Percentiles rank a stretch among this genome's conserved stretches.
phyloP scores from a whole-genome alignment of 495 filamentous ascomycete genomes.

The Podospora comata region DNA sequence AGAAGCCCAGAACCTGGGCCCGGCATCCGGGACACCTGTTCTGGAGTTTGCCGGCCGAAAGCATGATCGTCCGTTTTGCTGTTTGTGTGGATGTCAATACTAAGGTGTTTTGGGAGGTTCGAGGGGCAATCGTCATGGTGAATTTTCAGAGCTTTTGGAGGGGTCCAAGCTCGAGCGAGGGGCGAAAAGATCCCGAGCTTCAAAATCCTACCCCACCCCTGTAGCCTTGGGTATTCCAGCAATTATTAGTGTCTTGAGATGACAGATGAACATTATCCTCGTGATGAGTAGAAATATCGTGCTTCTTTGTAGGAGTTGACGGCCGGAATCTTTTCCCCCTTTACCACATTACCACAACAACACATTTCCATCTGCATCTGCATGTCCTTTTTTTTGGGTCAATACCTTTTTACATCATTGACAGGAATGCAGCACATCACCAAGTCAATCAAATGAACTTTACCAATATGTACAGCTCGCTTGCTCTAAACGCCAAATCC shows the following conservation, averaged over 20 bases:
- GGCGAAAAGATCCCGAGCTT: conserved; percentile 1
- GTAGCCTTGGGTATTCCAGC: too few relatives aligned
- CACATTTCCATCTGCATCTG: too few relatives aligned
- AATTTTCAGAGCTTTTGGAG: conserved; percentile 6
- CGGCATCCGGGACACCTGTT: conserved; percentile 51
- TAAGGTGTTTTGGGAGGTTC: not conserved
- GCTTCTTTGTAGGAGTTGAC: too few relatives aligned
- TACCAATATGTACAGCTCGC: not conserved
- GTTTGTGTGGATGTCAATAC: conserved; percentile 7
- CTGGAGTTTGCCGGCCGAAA: conserved; percentile 45
- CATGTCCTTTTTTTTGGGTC: too few relatives aligned
- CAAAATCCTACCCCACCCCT: not conserved
- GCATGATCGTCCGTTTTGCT: conserved; percentile 34
- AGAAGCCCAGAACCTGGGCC: conserved; percentile 46
- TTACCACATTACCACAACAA: too few relatives aligned
- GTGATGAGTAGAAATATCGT: too few relatives aligned
- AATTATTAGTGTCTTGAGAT: too few relatives aligned
- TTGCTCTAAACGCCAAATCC: not conserved
- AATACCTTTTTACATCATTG: too few relatives aligned
- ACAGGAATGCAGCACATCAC: not conserved
- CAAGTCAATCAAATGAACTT: not conserved
- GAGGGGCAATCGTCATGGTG: not conserved
- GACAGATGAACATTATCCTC: too few relatives aligned
- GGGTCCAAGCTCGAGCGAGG: conserved; percentile 10
- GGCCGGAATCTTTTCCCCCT: too few relatives aligned